phyloP scores from a whole-genome alignment of 2,329 filamentous ascomycete genomes.

The Aspergillus intermedius region DNA sequence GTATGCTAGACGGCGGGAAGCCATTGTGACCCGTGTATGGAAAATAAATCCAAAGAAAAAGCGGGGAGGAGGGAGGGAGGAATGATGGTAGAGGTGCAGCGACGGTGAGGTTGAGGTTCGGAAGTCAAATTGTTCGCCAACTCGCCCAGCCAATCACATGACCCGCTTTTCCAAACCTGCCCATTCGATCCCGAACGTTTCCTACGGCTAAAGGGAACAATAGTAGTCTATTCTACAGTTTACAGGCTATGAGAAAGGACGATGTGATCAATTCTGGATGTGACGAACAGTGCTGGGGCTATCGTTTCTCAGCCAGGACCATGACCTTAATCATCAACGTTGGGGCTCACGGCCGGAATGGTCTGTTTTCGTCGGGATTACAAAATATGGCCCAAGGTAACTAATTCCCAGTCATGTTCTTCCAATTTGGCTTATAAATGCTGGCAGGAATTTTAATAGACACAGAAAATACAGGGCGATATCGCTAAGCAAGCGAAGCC shows the following conservation, averaged over 20 bases:
- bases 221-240: background rate
- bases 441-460: too few relatives aligned
- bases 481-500: conserved; percentile 17
- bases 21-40: conserved; percentile 56
- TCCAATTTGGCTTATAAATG: too few relatives aligned
- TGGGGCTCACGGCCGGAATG: too few relatives aligned
- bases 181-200: conserved; percentile 29
- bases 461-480: too few relatives aligned
- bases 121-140: conserved; percentile 42
- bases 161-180: conserved; percentile 35
- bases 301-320: too few relatives aligned
- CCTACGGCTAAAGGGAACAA: conserved; percentile 11
- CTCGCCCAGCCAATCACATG: conserved; percentile 39
- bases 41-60: conserved; percentile 38
- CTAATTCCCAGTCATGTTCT: background rate
- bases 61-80: conserved; percentile 48
- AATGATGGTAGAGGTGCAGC: conserved; percentile 25
- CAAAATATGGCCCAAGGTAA: background rate
- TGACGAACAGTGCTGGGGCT: too few relatives aligned
- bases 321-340: too few relatives aligned
- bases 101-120: conserved; percentile 36
- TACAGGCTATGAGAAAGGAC: background rate
- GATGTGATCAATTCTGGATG: background rate
- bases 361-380: too few relatives aligned
- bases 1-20: conserved; percentile 93